Conservation (phyloP, 352 stramenopile genomes). For the Phytophthora ramorum region DNA sequence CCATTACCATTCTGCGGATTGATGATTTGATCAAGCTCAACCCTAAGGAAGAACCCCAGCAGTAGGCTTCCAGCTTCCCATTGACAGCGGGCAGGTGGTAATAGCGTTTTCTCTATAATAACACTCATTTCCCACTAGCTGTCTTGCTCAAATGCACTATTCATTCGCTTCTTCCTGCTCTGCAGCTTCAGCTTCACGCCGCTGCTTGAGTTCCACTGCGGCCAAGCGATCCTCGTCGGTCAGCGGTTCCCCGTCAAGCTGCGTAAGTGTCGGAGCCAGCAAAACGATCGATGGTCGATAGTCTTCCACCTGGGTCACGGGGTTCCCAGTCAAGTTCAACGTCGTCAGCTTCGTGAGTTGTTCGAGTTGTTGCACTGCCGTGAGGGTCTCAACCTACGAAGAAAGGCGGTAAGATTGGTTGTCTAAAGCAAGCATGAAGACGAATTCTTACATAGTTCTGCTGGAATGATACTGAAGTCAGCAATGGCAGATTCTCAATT, state of each 20-base stretch:
- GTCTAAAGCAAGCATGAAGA: neutral
- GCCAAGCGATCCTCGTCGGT: slow-evolving; percentile 70
- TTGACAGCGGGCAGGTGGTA: slow-evolving; percentile 33
- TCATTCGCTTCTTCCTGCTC: slow-evolving; percentile 34
- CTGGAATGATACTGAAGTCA: slow-evolving; percentile 57
- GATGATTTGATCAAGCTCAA: slow-evolving; percentile 99
- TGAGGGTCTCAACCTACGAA: slow-evolving; percentile 58
- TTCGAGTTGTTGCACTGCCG: slow-evolving; percentile 54
- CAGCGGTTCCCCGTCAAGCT: slow-evolving; percentile 63
- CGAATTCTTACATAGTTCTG: slow-evolving; percentile 57
- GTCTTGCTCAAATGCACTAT: slow-evolving; percentile 9
- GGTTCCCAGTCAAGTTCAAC: slow-evolving; percentile 62
- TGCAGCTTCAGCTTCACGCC: slow-evolving; percentile 42
- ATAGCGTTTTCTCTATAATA: slow-evolving; percentile 55
- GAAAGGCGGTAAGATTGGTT: slow-evolving; percentile 1
- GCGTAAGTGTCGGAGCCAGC: slow-evolving; percentile 55
- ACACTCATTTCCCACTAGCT: slow-evolving; percentile 43
- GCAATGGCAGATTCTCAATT: slow-evolving; percentile 52
- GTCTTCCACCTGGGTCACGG: slow-evolving; percentile 59
- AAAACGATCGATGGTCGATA: slow-evolving; percentile 66
- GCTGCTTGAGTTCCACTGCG: slow-evolving; percentile 63
- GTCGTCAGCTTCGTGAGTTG: slow-evolving; percentile 48
- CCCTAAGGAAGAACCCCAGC: slow-evolving; percentile 83
- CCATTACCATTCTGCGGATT: slow-evolving; percentile 99
- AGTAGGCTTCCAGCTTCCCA: slow-evolving; percentile 55